Evolutionary conservation across 2,329 filamentous ascomycete species (phyloP), one percentile per base, ranked within the genome.

Genomic region (Fusarium begoniae): DNA sequence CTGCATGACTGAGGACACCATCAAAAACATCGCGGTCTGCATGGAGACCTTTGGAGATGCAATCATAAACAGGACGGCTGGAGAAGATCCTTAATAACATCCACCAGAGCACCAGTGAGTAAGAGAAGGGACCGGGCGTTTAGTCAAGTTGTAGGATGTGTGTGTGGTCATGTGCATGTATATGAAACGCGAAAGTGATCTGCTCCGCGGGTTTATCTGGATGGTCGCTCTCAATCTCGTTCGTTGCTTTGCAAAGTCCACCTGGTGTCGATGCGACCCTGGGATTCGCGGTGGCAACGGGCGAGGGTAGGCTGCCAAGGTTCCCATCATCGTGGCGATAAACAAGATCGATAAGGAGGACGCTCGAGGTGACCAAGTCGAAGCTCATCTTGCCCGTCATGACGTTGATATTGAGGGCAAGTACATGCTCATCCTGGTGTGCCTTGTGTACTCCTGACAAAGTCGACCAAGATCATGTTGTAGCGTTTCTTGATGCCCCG

Each of bases 371-470:
- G 32, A 35, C 14, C 14, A 35, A 35, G 14, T 35, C 13, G 32
- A 35, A 35, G 14, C 32, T 35, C 13, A 15, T 35, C 32, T 35
- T 35, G 13, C 32, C 13, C 32, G 6, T 35, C 14, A 14, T 35
- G 32, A 15, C 14, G 14, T 35, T 35, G 6, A 35, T 35, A 35
- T 15, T 35, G 32, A 35, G 14, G 22, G 41, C 9, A 43, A 63
- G 88, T n/a, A 43, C 9, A 17, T n/a, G 22, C 15, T n/a, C 14
- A 11, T 43, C 4, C 6, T 6, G 6, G 22, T n/a, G 22, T 15
- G 41, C 22, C 14, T 15, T 22, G 41, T 43, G 14, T 9, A 17
- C 14, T n/a, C 22, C 6, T 15, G 5, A 32, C 32, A 35, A 14
- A n/a, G 22, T n/a, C 6, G 14, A 43, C 3, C 41, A 10, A n/a